Base-by-base conservation (phyloP, 129 eudicot species). In the Flaveria sonorensis region DNA sequence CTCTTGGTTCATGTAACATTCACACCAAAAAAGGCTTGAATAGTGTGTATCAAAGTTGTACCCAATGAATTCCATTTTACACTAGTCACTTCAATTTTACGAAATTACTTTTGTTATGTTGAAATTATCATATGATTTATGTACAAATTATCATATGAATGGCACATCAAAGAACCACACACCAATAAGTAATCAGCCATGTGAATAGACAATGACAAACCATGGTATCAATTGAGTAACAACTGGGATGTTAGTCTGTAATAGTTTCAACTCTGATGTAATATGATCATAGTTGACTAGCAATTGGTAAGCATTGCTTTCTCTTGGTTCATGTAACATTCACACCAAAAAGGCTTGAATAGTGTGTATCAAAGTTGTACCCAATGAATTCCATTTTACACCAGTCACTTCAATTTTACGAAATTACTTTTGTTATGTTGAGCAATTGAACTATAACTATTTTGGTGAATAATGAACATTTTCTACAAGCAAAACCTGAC, bases 1-100 rank as follows among this genome's bases (percentile, higher is more conserved):
- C 48, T 65, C 15, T 32, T 15, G 70, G 24, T 32, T 65, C 70
- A 32, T 65, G 70, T 36, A 12, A 8, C 70, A 64, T 39, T 65
- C 70, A 65, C 48, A 36, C 70, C 18, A 23, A 65, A 36, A n/a
- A 65, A 15, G 6, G 48, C 36, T 65, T 65, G 24, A 15, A 65
- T 65, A 9, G 8, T 32, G 26, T 32, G 70, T 18, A 64, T 15
- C 48, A 64, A 32, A 16, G 21, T 15, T 64, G 70, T 14, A 50
- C 63, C 28, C 10, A 1, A 52, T 1, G 46, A 70, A 14, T 48
- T 45, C 30, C 46, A 23, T n/a, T 69, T 20, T 20, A 19, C 74
- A 70, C 13, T 70, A 24, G 12, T 26, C 7, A 47, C 36, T 47
- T 7, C 23, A n/a, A 46, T 26, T 26, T 47, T 46, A 46, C 40